These are phyloP conservation scores for Saposhnikovia divaricata DNA, from an alignment of 129 eudicot species.

Conservation along the genomic window DNA sequence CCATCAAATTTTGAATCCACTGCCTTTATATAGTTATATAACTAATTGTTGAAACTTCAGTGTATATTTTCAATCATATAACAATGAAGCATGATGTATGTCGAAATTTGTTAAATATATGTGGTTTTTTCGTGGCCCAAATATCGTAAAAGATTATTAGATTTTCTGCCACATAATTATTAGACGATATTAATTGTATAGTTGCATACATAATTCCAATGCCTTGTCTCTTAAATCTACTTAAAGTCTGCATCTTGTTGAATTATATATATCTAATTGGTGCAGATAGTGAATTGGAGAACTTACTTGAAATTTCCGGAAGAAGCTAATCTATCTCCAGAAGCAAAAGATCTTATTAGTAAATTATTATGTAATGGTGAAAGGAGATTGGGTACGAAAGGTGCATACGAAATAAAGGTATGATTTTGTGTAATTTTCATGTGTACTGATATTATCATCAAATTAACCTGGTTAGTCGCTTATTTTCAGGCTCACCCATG, in stretches of 20 bases:
- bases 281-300: slow-evolving; percentile 97
- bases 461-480: slow-evolving; percentile 6
- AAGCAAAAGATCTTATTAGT: slow-evolving; percentile 92
- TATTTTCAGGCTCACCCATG: slow-evolving; percentile 79
- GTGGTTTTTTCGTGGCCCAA: neutral
- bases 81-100: neutral
- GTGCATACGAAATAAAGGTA: slow-evolving; percentile 97
- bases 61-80: neutral
- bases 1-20: neutral
- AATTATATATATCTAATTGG: slow-evolving; percentile 4
- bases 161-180: neutral
- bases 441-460: neutral
- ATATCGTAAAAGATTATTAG: neutral
- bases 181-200: neutral
- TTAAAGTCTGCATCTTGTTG: neutral
- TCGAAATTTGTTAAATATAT: neutral
- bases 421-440: slow-evolving; percentile 13
- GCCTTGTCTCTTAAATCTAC: neutral
- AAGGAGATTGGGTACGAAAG: slow-evolving; percentile 91
- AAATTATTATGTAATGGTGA: slow-evolving; percentile 93
- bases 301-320: slow-evolving; percentile 94
- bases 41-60: neutral
- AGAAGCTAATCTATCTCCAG: slow-evolving; percentile 84
- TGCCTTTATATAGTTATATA: neutral
- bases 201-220: neutral